Conservation (phyloP, 2,329 filamentous ascomycete species). For the Fusarium tricinctum region DNA sequence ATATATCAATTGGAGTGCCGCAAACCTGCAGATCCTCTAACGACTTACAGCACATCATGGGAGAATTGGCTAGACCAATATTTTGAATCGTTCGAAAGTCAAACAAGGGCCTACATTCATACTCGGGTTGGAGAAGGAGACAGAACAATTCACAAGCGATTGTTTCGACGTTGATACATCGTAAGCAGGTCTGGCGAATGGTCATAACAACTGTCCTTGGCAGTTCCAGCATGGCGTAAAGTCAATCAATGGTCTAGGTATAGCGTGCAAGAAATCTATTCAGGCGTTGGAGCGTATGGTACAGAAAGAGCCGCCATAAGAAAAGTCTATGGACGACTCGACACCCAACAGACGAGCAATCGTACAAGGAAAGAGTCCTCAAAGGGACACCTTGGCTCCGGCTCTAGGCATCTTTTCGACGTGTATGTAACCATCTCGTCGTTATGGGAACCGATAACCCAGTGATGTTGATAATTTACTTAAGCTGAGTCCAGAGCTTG, state of each 20-base stretch:
- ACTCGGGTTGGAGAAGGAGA: neutral
- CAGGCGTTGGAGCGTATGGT: conserved; percentile 53
- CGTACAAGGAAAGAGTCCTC: conserved; percentile 43
- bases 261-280: conserved; percentile 50
- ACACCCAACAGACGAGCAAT: conserved; percentile 45
- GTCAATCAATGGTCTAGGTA: conserved; percentile 25
- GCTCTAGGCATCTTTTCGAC: conserved; percentile 46
- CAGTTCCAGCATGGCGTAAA: conserved; percentile 1
- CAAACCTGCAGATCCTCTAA: neutral
- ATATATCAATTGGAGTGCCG: neutral
- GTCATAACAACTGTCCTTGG: neutral
- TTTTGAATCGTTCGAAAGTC: neutral
- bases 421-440: conserved; percentile 45
- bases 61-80: neutral
- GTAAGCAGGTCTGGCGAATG: neutral
- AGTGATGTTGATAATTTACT: conserved; percentile 70
- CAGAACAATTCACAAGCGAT: neutral
- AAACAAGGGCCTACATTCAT: neutral
- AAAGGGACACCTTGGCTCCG: conserved; percentile 36
- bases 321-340: conserved; percentile 36
- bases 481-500: conserved; percentile 93
- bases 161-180: neutral
- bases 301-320: conserved; percentile 48
- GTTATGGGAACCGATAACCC: conserved; percentile 37
- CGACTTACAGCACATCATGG: neutral